Conservation (phyloP, 257 asterid species). For the Cynanchum wilfordii region DNA sequence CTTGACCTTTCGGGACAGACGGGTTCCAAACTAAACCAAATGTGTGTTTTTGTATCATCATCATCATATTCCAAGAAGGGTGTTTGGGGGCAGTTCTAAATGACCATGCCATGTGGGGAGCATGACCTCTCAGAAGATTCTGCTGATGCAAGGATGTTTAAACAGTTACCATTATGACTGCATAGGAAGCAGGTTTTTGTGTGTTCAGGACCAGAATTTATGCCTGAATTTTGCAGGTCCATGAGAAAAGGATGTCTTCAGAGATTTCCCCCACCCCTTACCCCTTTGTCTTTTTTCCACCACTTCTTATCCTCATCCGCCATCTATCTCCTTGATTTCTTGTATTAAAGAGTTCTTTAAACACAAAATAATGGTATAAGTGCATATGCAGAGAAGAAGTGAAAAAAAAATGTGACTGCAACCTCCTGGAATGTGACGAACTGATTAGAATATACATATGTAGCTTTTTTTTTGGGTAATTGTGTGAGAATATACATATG, state of each 20-base stretch:
- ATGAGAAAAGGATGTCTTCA: conserved; percentile 46
- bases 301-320: neutral
- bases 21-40: neutral
- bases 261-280: neutral
- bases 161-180: conserved; percentile 56
- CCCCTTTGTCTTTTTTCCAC: conserved; percentile 9
- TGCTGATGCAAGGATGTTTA: conserved; percentile 40
- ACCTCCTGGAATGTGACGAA: neutral
- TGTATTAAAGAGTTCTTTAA: too few species aligned
- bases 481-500: too few species aligned
- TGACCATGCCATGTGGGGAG: conserved; percentile 49
- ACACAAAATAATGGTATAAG: too few species aligned
- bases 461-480: too few species aligned
- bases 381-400: too few species aligned
- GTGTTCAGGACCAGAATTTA: conserved; percentile 46
- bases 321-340: neutral
- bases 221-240: conserved; percentile 57
- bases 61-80: too few species aligned
- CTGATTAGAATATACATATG: neutral
- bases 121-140: conserved; percentile 42
- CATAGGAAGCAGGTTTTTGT: conserved; percentile 32
- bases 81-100: conserved; percentile 27
- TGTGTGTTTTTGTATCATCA: neutral
- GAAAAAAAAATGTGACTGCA: too few species aligned
- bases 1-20: too few species aligned